Evolutionary conservation across 2,329 filamentous ascomycete genomes (phyloP), one percentile per base, ranked within the genome.

Genomic region (Aciculosporium take): DNA sequence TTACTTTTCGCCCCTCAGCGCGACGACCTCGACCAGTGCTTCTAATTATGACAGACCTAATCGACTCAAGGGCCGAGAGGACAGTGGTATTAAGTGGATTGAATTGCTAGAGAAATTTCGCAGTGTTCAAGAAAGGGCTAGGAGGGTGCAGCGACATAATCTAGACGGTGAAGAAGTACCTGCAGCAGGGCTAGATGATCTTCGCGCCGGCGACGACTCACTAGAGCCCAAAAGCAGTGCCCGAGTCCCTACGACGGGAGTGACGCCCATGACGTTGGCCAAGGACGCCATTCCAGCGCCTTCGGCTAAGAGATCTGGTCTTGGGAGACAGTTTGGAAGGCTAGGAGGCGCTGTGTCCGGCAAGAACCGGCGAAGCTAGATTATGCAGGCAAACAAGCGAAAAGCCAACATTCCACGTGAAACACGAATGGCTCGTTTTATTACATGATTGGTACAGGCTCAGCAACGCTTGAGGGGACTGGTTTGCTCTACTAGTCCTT

Each of bases 21-120:
- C 63, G 58, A 63, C 66, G 29, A 60, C 70, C 21, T 62, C 69
- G 41, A 59, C 73, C 10, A 61, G 63, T 32, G 64, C 61, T 36
- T 70, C 77, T 44, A 72, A 65, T 49, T 85, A 81, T 59, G 81
- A 87, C 52, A 71, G 82, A 45, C 72, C 80, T 25, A 89, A 84
- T 50, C 72, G 87, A 45, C 70, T 95, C 71, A 95, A 75, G 58
- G 77, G 74, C 37, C 73, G 88, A 42, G 85, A 93, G 49, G 88
- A 95, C 42, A 77, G 76, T 41, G 79, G 77, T 27, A 94, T 98
- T 51, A 81, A 83, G 42, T 98, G 91, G 91, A 76, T 74, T 3
- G 91, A 98, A 52, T 70, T 98, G 28, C 72, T 98, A 5, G 91
- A 98, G 49, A 94, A 95, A 56, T 98, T 98, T 63, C 84, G 84